phyloP scores from a whole-genome alignment of 768 basidiomycete species.

The Epithele typhae region DNA sequence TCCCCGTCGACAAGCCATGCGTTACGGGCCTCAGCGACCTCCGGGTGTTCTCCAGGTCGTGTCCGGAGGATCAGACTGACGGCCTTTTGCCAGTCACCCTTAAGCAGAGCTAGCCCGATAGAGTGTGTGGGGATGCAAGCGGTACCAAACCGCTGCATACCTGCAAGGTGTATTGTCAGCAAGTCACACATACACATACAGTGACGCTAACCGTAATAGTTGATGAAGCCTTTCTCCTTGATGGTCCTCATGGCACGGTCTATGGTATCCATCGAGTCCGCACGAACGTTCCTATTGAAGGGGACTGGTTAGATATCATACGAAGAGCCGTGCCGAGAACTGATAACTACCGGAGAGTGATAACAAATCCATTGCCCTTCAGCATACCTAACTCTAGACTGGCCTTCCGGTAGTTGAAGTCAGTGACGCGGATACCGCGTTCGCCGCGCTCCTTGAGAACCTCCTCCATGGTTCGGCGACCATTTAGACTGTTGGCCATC shows the following conservation, averaged over 20 bases:
- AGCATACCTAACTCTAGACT: constrained; percentile 91
- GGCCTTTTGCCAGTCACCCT: constrained; percentile 88
- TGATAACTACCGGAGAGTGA: constrained; percentile 77
- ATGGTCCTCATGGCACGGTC: constrained; percentile 74
- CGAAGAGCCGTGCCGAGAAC: background rate
- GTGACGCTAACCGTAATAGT: constrained; percentile 80
- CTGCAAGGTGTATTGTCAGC: constrained; percentile 33
- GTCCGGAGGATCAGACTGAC: constrained; percentile 75
- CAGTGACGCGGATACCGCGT: constrained; percentile 82
- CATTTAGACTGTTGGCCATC: constrained; percentile 62
- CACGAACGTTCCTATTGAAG: constrained; percentile 71
- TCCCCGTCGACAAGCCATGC: constrained; percentile 87
- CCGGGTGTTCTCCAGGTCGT: constrained; percentile 89
- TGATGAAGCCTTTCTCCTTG: constrained; percentile 88
- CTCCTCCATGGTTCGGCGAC: constrained; percentile 51
- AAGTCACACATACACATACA: too few relatives aligned
- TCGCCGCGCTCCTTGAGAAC: constrained; percentile 75
- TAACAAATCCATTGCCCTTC: constrained; percentile 93
- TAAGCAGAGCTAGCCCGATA: constrained; percentile 86
- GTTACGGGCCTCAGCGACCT: constrained; percentile 76
- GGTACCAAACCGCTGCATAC: constrained; percentile 99
- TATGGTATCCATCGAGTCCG: constrained; percentile 65
- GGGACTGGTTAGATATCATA: too few relatives aligned
- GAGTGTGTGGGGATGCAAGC: constrained; percentile 93
- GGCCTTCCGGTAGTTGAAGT: constrained; percentile 79